Base-by-base conservation (phyloP, 371 early-diverging fungal species). In the Lichtheimia ramosa region DNA sequence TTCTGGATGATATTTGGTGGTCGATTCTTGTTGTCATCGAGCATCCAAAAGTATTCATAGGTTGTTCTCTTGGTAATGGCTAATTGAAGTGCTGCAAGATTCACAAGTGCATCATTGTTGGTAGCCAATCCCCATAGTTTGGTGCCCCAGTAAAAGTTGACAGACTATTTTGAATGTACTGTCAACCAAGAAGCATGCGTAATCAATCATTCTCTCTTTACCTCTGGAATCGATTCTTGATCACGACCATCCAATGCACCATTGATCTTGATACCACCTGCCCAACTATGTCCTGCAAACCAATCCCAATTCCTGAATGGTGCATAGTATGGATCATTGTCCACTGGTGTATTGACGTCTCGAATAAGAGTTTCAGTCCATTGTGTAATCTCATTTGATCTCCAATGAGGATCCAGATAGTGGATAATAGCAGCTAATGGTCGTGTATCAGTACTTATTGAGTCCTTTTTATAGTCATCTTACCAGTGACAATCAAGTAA, bases 241-340 rank as follows among this genome's bases (percentile, higher is more conserved):
- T 92, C 88, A 51, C 87, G 81, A 53, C 88, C 89, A 54, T 89
- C 90, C 12, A 74, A 48, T 3, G 85, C 83, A 6, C 79, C 86
- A 65, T 86, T 77, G 7, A 85, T 66, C 48, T 78, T 81, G 25
- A 87, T 77, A 21, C 92, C 92, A 5, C 85, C 85, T 0, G 92
- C 91, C 92, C 92, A 92, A 34, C 88, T 89, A 62, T 92, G 91
- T 10, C 91, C 91, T 59, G 88, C 89, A 60, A 80, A 92, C 71
- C 88, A 85, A 70, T 92, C 92, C 74, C 85, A 87, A 43, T 74
- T 74, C 13, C 92, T 79, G 59, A 87, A 87, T 15, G 65, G 77
- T 21, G 91, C 87, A 66, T 87, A 92, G 56, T 77, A 64, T 5
- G 63, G 48, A 59, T 89, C 89, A 16, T 71, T 50, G 10, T 71